Evolutionary conservation across 441 rosid genomes (phyloP), one percentile per base, ranked within the genome.

Genomic region (Raphanus hybrid): DNA sequence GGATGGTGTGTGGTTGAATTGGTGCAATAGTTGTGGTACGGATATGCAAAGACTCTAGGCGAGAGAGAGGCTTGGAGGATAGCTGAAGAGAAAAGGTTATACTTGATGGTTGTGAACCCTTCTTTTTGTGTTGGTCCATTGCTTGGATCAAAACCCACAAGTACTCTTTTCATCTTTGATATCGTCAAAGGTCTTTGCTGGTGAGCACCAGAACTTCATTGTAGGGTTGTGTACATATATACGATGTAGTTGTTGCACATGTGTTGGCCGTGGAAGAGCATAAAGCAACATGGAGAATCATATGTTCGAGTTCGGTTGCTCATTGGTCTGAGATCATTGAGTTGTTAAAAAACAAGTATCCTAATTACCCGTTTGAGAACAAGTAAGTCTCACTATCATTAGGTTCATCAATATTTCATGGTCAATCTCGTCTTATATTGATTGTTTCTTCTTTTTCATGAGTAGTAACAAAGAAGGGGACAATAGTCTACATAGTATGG

Each of bases 51-150:
- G 87, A 93, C 92, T 0, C 7, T 80, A 4, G 92, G 80, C 0
- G 97, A 93, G 86, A 81, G 82, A 77, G 97, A 93, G 74, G 97
- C 96, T 14, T 93, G 97, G 98, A 85, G 81, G 69, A 68, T 85
- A 8, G 88, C 94, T 2, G 59, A 83, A 34, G 92, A 93, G 64
- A 80, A 37, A 41, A 92, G 89, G 26, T 70, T 91, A 29, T 84
- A 90, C 74, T 77, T 91, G 26, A 92, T 90, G 68, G 94, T 88
- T 16, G 89, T 90, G 29, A 91, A 92, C 59, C 98, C 96, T 3
- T 89, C 93, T 4, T 84, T 84, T 70, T 90, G 87, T 3, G 87
- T 90, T 57, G 98, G 98, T 76, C 96, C 96, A 18, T 67, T 88
- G 75, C 92, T 93, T 43, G 79, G 91, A 5, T 92, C 96, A 0